Percentiles rank a stretch among this genome's conserved stretches.
Evolutionary conservation across 805 yeast species (phyloP).

Genomic region (Yarrowia osloensis): DNA sequence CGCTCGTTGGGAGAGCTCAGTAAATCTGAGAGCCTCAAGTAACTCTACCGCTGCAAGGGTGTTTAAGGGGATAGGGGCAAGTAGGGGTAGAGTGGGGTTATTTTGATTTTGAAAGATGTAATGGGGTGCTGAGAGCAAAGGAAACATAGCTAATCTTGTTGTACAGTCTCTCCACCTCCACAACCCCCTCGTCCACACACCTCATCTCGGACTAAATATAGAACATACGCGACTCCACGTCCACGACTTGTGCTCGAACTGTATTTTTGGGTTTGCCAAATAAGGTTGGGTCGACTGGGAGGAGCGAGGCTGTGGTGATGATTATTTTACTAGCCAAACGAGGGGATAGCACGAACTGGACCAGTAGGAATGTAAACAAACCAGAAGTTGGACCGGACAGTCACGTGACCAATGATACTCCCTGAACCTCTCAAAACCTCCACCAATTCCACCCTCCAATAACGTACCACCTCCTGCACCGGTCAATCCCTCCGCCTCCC

Average conservation of each 20-base stretch:
- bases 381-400: neutral
- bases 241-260: conserved; percentile 14
- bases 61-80: neutral
- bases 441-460: neutral
- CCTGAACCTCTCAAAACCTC: neutral
- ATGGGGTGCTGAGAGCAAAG: neutral
- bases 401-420: neutral
- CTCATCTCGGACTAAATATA: neutral
- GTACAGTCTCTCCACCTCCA: neutral
- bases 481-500: neutral
- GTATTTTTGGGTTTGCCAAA: neutral
- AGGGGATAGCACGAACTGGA: neutral
- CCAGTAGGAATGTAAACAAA: neutral
- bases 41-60: neutral
- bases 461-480: neutral
- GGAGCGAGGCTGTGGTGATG: conserved; percentile 23
- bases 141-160: neutral
- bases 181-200: neutral
- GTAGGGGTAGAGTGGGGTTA: too few species aligned
- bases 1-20: neutral
- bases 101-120: neutral
- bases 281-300: neutral
- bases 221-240: conserved; percentile 19
- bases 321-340: neutral
- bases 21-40: neutral